Conservation (phyloP, 2,329 filamentous ascomycete species). For the Alternaria brassicicola region DNA sequence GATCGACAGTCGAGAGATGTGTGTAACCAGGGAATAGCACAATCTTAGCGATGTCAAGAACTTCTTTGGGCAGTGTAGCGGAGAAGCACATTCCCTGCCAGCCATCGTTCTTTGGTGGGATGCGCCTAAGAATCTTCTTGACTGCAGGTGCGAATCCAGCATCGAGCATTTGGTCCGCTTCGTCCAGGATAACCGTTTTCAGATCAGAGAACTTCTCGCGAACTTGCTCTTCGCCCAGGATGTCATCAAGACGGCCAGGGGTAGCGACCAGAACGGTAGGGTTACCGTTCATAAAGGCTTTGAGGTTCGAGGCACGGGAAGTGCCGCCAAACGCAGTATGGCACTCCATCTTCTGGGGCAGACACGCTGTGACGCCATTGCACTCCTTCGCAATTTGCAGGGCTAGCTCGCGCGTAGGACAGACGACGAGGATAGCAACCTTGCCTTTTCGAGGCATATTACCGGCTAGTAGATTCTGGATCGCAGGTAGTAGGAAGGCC, state of each 20-base stretch:
- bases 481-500: constrained; percentile 56
- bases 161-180: constrained; percentile 56
- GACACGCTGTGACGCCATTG: constrained; percentile 51
- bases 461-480: constrained; percentile 53
- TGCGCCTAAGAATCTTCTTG: constrained; percentile 57
- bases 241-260: constrained; percentile 56
- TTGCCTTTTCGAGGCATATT: constrained; percentile 44
- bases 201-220: constrained; percentile 55
- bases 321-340: constrained; percentile 55
- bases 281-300: constrained; percentile 43
- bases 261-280: constrained; percentile 56
- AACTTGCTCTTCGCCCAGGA: constrained; percentile 52
- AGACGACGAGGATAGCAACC: constrained; percentile 56
- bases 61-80: constrained; percentile 54
- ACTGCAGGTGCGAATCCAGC: constrained; percentile 61
- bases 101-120: constrained; percentile 58
- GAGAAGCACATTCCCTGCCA: constrained; percentile 60
- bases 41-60: constrained; percentile 53
- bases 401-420: constrained; percentile 57
- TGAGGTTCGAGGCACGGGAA: constrained; percentile 40
- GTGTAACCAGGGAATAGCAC: constrained; percentile 53
- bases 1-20: constrained; percentile 53
- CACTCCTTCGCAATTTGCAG: constrained; percentile 58
- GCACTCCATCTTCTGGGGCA: constrained; percentile 50
- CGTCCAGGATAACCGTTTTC: constrained; percentile 54